Conservation (phyloP, 345 rosid species). For the Toxicodendron radicans region DNA sequence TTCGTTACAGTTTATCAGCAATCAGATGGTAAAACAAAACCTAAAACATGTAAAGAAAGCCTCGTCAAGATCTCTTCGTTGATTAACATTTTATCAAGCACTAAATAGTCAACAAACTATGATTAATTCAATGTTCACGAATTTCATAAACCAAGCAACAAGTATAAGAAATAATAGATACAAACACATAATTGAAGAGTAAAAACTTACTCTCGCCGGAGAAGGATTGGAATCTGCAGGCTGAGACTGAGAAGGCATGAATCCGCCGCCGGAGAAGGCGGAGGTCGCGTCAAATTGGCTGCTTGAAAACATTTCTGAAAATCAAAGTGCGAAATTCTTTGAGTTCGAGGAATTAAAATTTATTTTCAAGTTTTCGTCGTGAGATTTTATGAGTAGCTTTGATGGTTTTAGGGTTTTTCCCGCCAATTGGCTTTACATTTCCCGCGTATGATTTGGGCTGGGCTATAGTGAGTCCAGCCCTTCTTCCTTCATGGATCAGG, state of each 20-base stretch:
- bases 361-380: too few relatives aligned
- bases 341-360: neutral
- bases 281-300: conserved; percentile 61
- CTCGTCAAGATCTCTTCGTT: neutral
- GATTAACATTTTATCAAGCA: neutral
- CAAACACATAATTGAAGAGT: neutral
- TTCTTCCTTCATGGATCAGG: too few relatives aligned
- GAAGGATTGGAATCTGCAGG: conserved; percentile 47
- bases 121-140: neutral
- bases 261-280: conserved; percentile 62
- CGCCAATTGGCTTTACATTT: conserved; percentile 29
- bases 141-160: neutral
- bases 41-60: neutral
- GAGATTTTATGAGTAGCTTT: neutral
- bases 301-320: conserved; percentile 58
- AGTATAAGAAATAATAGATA: neutral
- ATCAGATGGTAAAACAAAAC: neutral
- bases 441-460: conserved; percentile 22
- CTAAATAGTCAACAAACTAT: too few relatives aligned
- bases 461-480: neutral
- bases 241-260: conserved; percentile 69
- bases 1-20: conserved; percentile 1
- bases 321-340: neutral
- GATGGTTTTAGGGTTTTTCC: conserved; percentile 19
- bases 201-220: conserved; percentile 46